A percentile compares a stretch with the other conserved stretches of the same genome.
Evolutionary conservation across 192 early-diverging fungal genomes (phyloP).

Genomic region (Lunasporangiospora selenospora): DNA sequence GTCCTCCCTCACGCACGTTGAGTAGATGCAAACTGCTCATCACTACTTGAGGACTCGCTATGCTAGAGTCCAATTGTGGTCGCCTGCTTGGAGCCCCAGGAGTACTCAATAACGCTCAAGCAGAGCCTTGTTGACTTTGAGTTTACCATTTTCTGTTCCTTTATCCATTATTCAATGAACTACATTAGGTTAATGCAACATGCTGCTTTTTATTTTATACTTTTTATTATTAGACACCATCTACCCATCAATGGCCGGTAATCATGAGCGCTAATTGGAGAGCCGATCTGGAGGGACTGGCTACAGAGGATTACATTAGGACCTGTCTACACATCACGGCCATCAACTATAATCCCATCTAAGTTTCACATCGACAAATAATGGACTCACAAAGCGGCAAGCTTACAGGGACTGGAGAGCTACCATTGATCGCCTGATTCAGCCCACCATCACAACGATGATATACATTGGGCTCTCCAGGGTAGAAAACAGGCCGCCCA

Average conservation of each 20-base stretch:
- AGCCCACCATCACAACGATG: background rate
- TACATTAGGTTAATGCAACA: background rate
- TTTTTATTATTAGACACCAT: constrained; percentile 6
- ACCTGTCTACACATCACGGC: no score
- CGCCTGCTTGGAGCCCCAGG: constrained; percentile 17
- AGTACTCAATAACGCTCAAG: constrained; percentile 32
- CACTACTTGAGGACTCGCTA: constrained; percentile 22
- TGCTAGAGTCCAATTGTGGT: constrained; percentile 23
- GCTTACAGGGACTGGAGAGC: background rate
- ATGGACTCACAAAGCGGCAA: background rate
- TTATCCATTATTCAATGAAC: background rate
- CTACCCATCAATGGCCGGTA: constrained; percentile 1
- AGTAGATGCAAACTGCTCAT: constrained; percentile 15
- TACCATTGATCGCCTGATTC: background rate
- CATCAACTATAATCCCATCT: no score
- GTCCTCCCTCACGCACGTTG: constrained; percentile 25
- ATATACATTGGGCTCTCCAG: background rate
- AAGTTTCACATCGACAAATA: no score
- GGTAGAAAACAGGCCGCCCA: background rate
- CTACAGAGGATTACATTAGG: no score
- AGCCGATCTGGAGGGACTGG: no score
- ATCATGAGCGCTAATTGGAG: constrained; percentile 6
- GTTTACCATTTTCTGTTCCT: background rate
- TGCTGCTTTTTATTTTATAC: background rate
- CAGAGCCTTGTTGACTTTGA: constrained; percentile 33